Percentiles rank a stretch among this genome's conserved stretches.
phyloP scores from a whole-genome alignment of 2,329 filamentous ascomycete species.

The Pyricularia grisea region DNA sequence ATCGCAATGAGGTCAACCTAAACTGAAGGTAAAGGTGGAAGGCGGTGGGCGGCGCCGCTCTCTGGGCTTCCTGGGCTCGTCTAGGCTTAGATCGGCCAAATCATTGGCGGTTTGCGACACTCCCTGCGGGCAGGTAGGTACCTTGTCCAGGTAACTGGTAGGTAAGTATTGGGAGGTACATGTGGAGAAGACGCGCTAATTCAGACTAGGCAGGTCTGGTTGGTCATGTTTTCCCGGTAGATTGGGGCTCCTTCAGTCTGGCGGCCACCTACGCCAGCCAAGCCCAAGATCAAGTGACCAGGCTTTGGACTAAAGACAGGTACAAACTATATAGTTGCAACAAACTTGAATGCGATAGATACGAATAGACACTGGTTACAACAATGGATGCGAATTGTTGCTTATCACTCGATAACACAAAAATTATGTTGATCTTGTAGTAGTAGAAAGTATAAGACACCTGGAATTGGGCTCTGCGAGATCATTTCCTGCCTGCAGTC shows the following conservation, averaged over 20 bases:
- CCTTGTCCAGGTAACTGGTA: not conserved
- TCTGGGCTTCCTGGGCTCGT: not conserved
- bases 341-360: not conserved
- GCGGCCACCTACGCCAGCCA: not conserved
- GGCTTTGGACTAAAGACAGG: not conserved
- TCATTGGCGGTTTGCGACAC: not conserved
- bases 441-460: too few species aligned
- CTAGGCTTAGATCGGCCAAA: not conserved
- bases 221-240: not conserved
- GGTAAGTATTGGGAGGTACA: not conserved
- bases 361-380: not conserved
- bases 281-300: not conserved
- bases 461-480: too few species aligned
- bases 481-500: too few species aligned
- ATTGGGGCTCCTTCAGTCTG: not conserved
- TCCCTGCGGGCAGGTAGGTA: not conserved
- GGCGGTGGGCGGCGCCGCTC: not conserved
- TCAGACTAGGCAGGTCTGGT: not conserved
- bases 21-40: not conserved
- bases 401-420: too few species aligned
- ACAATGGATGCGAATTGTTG: too few species aligned
- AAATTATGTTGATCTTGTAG: too few species aligned
- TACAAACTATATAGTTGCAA: not conserved
- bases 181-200: not conserved
- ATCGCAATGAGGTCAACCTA: not conserved